Base-by-base conservation (phyloP, 2,329 filamentous ascomycete species). In the Penicillium sp. region DNA sequence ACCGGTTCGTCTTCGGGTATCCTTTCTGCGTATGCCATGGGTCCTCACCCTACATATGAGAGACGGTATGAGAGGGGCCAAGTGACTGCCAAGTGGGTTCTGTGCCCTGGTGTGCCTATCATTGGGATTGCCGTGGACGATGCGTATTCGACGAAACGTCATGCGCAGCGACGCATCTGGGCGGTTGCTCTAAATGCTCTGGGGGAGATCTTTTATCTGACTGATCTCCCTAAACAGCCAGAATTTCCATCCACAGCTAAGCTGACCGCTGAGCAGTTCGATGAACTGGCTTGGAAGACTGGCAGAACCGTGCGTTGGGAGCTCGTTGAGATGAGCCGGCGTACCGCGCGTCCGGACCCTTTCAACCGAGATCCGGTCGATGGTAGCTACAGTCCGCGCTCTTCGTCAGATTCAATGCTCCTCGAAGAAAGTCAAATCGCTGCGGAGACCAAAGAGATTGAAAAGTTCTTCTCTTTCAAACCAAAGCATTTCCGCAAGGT, bases 131-230 rank as follows among this genome's bases (percentile, higher is more conserved):
- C 86, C 47, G 85, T 96, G 6, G 95, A 99, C 69, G 92, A 96
- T 31, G 86, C 86, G 54, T 95, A 92, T 75, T 93, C 84, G 51
- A 75, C 83, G 28, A 88, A 87, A 67, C 88, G 93, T 34, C 88
- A 88, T 71, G 79, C 84, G 4, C 81, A 88, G 52, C 85, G 86
- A 12, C 88, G 93, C 31, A 85, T 95, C 12, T 98, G 92, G 92
- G 92, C 91, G n/a, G 89, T 94, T 43, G 91, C 87, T n/a, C 78
- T 99, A 54, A 99, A 99, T 73, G 94, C 95, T 0, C 81, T 99
- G 8, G 95, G 95, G 1, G 95, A 99, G 74, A 81, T 96, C 0
- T 98, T 89, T 74, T 96, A 94, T 67, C 81, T 98, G 1, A 89
- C 85, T 1, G 87, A 91, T 51, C 82, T 88, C 6, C 92, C 91